These are phyloP conservation scores for Dioscorea dumetorum DNA, from an alignment of 106 monocot genomes.

Conservation along the genomic window DNA sequence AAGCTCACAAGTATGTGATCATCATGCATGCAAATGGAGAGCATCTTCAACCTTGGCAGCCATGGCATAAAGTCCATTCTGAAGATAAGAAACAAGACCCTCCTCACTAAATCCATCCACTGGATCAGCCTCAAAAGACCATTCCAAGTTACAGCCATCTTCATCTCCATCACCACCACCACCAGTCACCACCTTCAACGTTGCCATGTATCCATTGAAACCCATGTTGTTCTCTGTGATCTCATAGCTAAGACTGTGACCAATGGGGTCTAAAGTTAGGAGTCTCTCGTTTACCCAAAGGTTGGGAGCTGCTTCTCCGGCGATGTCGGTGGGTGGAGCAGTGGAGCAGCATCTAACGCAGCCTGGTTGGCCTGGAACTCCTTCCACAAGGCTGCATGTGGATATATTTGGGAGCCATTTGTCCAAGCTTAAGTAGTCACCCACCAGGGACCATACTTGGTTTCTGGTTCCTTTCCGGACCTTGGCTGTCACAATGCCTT, in stretches of 20 bases:
- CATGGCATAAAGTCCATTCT: conserved; percentile 16
- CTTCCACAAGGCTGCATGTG: conserved; percentile 30
- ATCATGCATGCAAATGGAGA: not conserved
- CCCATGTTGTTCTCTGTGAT: conserved; percentile 50
- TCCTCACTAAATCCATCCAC: conserved; percentile 22
- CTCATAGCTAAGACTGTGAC: conserved; percentile 18
- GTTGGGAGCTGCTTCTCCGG: not conserved
- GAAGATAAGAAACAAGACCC: conserved; percentile 16
- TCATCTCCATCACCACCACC: not conserved
- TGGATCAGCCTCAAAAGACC: conserved; percentile 54
- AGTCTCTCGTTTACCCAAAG: conserved; percentile 41
- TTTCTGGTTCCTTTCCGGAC: conserved; percentile 15
- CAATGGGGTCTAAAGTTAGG: conserved; percentile 14
- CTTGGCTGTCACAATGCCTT: conserved; percentile 19
- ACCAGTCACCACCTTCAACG: conserved; percentile 6
- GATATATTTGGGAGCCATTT: conserved; percentile 19
- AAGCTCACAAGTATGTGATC: too few relatives aligned
- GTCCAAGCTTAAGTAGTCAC: conserved; percentile 34
- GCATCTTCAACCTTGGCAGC: conserved; percentile 24
- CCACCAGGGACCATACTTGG: conserved; percentile 33
- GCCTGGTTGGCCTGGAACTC: conserved; percentile 16
- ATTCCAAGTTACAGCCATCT: conserved; percentile 30
- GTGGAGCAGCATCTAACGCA: conserved; percentile 34
- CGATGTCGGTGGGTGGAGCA: not conserved
- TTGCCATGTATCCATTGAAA: conserved; percentile 27